These are phyloP conservation scores for Sclerotinia sclerotiorum DNA, from an alignment of 2,329 filamentous ascomycete genomes.

Conservation along the genomic window DNA sequence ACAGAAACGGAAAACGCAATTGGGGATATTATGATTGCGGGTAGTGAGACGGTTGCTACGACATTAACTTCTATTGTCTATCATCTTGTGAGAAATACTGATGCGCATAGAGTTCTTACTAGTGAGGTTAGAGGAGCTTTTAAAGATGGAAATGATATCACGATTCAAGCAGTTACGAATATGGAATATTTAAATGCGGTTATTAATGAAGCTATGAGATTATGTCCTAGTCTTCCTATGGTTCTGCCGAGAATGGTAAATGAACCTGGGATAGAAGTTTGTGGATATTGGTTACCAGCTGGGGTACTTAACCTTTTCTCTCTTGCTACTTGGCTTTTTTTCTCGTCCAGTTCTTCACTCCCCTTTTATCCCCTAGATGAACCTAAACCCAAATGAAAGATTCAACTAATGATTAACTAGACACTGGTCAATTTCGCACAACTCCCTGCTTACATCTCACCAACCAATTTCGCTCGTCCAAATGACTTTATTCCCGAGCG, in stretches of 20 bases:
- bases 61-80: background rate
- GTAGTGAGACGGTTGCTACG: background rate
- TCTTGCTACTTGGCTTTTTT: background rate
- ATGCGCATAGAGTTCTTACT: background rate
- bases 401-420: background rate
- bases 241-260: background rate
- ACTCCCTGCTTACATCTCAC: background rate
- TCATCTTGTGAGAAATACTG: background rate
- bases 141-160: background rate
- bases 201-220: constrained; percentile 1
- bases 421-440: background rate
- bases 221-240: background rate
- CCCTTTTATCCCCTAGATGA: background rate
- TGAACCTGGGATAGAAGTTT: background rate
- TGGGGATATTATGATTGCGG: background rate
- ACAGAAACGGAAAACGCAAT: background rate
- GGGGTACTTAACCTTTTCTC: background rate
- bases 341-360: background rate
- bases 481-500: background rate
- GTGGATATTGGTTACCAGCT: background rate
- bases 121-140: background rate
- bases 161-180: too few species aligned
- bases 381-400: background rate
- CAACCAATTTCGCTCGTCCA: background rate
- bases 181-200: background rate